Evolutionary conservation across 768 basidiomycete species (phyloP).

Genomic region (Hypholoma fasciculare): DNA sequence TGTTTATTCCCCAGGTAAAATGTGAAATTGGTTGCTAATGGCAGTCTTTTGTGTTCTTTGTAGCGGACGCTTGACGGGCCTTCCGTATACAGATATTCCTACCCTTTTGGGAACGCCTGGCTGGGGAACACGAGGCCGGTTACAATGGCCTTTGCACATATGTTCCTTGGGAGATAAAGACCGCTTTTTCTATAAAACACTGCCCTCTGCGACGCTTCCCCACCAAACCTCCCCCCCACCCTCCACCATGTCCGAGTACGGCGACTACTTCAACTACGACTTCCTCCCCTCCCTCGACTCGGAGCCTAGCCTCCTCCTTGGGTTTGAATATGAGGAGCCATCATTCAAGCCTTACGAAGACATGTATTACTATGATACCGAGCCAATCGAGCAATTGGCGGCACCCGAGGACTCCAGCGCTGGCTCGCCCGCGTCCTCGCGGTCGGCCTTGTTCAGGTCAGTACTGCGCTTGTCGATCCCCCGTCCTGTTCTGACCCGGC

Average conservation of each 20-base stretch:
- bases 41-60: conserved; percentile 14
- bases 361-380: neutral
- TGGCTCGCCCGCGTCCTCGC: too few relatives aligned
- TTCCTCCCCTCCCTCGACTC: neutral
- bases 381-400: neutral
- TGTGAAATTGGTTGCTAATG: neutral
- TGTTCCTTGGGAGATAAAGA: neutral
- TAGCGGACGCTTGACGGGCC: neutral
- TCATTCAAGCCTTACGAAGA: neutral
- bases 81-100: neutral
- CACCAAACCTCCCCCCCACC: neutral
- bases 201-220: neutral
- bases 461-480: too few relatives aligned
- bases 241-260: neutral
- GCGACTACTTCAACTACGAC: neutral
- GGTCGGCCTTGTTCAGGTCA: too few relatives aligned
- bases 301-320: too few relatives aligned
- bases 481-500: too few relatives aligned
- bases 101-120: neutral
- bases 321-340: too few relatives aligned
- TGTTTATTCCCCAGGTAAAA: neutral
- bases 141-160: neutral
- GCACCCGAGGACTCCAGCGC: neutral
- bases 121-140: neutral
- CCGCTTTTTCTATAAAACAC: neutral